These are phyloP conservation scores for Parastagonospora avenae DNA, from an alignment of 2,329 filamentous ascomycete species.

Conservation along the genomic window DNA sequence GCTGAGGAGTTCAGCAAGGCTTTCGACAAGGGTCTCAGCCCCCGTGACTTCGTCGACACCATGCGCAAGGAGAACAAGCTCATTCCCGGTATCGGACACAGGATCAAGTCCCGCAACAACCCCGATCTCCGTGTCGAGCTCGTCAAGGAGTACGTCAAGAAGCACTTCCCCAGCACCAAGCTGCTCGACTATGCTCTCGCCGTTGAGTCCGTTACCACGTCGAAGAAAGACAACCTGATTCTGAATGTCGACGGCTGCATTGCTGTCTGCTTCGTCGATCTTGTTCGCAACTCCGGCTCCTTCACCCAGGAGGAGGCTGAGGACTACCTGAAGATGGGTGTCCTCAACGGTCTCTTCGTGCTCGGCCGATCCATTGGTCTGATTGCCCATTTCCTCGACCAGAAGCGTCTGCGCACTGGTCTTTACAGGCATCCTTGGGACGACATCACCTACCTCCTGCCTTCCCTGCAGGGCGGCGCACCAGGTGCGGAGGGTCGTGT, in stretches of 20 bases:
- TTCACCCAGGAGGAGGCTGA: constrained; percentile 96
- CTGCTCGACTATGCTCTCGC: constrained; percentile 98
- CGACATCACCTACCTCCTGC: constrained; percentile 50
- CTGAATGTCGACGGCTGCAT: constrained; percentile 98
- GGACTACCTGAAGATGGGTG: constrained; percentile 99
- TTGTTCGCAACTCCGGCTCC: constrained; percentile 96
- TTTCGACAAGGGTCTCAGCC: constrained; percentile 96
- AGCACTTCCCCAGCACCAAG: constrained; percentile 97
- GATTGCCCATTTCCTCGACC: constrained; percentile 99
- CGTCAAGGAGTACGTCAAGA: constrained; percentile 97
- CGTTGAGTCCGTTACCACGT: constrained; percentile 96
- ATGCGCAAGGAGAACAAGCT: constrained; percentile 99
- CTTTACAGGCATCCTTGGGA: constrained; percentile 97
- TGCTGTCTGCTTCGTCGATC: constrained; percentile 97
- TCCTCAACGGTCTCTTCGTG: constrained; percentile 98
- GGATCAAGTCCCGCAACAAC: constrained; percentile 99
- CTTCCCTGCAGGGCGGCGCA: constrained; percentile 44
- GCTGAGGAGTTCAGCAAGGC: constrained; percentile 98
- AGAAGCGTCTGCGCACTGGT: constrained; percentile 98
- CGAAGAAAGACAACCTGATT: constrained; percentile 99
- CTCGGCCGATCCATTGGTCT: constrained; percentile 96
- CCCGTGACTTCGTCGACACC: constrained; percentile 96
- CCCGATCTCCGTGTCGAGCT: constrained; percentile 99
- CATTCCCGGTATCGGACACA: constrained; percentile 98
- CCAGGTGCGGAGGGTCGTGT: constrained; percentile 50